Conservation (phyloP, 2,329 filamentous ascomycete species). For the Thermoascus crustaceus region DNA sequence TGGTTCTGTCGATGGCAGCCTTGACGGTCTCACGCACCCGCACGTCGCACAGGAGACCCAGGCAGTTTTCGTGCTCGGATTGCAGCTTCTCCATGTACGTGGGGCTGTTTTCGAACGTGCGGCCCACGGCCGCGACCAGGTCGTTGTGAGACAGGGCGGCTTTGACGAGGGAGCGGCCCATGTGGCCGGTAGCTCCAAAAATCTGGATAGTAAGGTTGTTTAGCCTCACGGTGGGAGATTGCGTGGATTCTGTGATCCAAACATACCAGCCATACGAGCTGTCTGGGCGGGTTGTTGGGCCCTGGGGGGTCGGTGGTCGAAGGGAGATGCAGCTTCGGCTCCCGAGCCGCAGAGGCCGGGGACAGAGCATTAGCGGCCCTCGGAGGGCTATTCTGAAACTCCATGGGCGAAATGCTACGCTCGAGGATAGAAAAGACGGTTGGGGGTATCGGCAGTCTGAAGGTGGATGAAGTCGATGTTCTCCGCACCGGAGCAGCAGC, state of each 20-base stretch:
- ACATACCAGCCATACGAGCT: conserved; percentile 81
- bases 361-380: conserved; percentile 12
- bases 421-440: conserved; percentile 5
- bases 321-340: conserved; percentile 56
- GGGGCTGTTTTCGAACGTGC: conserved; percentile 66
- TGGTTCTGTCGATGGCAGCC: conserved; percentile 59
- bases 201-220: conserved; percentile 45
- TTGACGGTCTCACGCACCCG: conserved; percentile 70
- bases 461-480: neutral
- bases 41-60: conserved; percentile 84
- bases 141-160: conserved; percentile 73
- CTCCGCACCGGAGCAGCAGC: neutral
- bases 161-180: conserved; percentile 84
- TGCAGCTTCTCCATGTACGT: conserved; percentile 65
- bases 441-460: conserved; percentile 11
- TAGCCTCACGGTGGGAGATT: conserved; percentile 3
- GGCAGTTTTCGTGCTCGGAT: conserved; percentile 50
- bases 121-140: conserved; percentile 76
- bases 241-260: conserved; percentile 4
- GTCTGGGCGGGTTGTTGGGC: conserved; percentile 59
- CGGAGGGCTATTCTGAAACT: conserved; percentile 18
- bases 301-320: conserved; percentile 79
- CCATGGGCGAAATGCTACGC: conserved; percentile 13
- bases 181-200: conserved; percentile 95
- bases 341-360: conserved; percentile 19